Conservation (phyloP, 768 basidiomycete species). For the Leccinum subtestaceum region DNA sequence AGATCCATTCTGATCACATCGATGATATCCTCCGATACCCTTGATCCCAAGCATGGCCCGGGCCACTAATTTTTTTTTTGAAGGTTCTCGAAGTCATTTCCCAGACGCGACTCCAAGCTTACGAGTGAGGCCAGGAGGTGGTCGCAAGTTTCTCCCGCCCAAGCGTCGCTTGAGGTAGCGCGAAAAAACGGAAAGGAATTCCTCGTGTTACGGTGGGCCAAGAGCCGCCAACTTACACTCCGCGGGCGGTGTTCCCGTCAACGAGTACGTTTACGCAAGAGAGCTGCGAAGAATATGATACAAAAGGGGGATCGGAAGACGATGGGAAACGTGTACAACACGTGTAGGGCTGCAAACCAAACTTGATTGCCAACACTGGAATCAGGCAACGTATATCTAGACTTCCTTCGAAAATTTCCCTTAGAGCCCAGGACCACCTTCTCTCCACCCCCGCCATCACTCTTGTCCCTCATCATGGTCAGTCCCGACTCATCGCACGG, state of each 20-base stretch:
- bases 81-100: neutral
- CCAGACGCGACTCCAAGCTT: neutral
- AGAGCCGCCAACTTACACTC: conserved; percentile 6
- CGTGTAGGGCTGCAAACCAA: conserved; percentile 31
- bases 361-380: conserved; percentile 27
- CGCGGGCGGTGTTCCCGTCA: conserved; percentile 9
- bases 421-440: conserved; percentile 28
- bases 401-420: conserved; percentile 38
- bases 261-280: conserved; percentile 30
- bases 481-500: conserved; percentile 25
- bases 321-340: conserved; percentile 34
- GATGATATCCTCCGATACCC: conserved; percentile 10
- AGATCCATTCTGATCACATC: conserved; percentile 11
- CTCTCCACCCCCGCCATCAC: conserved; percentile 27
- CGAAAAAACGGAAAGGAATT: neutral
- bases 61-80: too few species aligned
- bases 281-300: conserved; percentile 11
- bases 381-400: conserved; percentile 33
- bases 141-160: neutral
- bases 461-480: conserved; percentile 30
- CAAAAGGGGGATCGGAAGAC: conserved; percentile 20
- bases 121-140: neutral
- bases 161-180: neutral
- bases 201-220: conserved; percentile 2
- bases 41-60: conserved; percentile 16